Evolutionary conservation across 495 filamentous ascomycete genomes (phyloP).

Genomic region (Hyphodiscus hymeniophilus): DNA sequence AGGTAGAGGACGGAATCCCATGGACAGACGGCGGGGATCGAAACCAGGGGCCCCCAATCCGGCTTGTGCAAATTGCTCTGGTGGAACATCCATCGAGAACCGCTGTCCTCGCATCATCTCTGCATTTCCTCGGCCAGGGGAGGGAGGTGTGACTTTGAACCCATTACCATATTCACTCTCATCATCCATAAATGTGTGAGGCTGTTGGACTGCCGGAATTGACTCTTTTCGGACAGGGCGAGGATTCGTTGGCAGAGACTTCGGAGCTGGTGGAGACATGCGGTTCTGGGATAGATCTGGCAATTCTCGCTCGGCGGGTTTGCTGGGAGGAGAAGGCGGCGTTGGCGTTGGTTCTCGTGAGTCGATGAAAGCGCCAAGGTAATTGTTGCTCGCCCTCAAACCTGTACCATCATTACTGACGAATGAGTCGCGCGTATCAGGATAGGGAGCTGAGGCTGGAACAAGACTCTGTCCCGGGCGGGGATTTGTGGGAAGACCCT

Average conservation of each 20-base stretch:
- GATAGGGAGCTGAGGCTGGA: conserved; percentile 16
- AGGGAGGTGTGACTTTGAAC: conserved; percentile 43
- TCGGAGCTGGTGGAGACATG: conserved; percentile 4
- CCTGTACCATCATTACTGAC: conserved; percentile 25
- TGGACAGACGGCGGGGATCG: conserved; percentile 68
- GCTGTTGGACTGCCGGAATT: background rate
- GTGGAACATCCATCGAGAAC: conserved; percentile 22
- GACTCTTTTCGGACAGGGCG: conserved; percentile 35
- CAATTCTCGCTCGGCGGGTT: background rate
- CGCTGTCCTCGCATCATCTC: conserved; percentile 16
- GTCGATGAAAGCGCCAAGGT: conserved; percentile 34
- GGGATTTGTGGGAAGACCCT: conserved; percentile 14
- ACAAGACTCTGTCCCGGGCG: conserved; percentile 17
- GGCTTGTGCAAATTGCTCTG: conserved; percentile 19
- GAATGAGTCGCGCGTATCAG: conserved; percentile 27
- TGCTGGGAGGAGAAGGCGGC: background rate
- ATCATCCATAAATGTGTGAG: conserved; percentile 7
- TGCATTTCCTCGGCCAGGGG: conserved; percentile 23
- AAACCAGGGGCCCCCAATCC: conserved; percentile 46
- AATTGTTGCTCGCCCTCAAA: conserved; percentile 35
- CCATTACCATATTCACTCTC: conserved; percentile 57
- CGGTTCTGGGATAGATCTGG: conserved; percentile 3
- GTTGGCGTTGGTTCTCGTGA: background rate
- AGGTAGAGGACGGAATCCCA: conserved; percentile 88
- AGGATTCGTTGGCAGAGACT: conserved; percentile 14